Base-by-base conservation (phyloP, 192 early-diverging fungal species). In the Funneliformis geosporum region DNA sequence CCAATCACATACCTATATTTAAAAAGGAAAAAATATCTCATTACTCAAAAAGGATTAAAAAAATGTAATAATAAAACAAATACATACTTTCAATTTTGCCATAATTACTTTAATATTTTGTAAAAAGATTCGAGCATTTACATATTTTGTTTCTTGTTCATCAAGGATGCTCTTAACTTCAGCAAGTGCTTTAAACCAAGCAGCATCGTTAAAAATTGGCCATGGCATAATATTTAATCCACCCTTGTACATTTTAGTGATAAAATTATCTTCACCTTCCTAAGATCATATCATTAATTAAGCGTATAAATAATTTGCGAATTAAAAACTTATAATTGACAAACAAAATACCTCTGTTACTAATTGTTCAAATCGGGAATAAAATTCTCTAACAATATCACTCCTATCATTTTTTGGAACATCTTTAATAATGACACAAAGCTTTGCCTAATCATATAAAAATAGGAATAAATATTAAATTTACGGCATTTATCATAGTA, bases 341-440 rank as follows among this genome's bases (percentile, higher is more conserved):
- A 55, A 43, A 8, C 11, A 76, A 55, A n/a, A n/a, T 44, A 44
- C 43, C 43, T 44, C 4, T 44, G 43, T 0, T 9, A 44, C 2
- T 44, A 44, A 4, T 44, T 44, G 43, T 0, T 44, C 43, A 44
- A 44, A 4, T 3, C 0, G 7, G 0, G 3, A 44, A 9, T 44
- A 10, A 44, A 44, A 44, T 0, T 44, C 43, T 44, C 43, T 44
- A 44, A 2, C 10, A 44, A 44, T 44, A 44, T 4, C 2, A 44
- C 62, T 39, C 5, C 33, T 10, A 64, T 76, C 74, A 10, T 46
- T 16, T 40, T 38, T 11, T 60, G 74, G 46, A 16, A 76, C 74
- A 61, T 76, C 74, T 39, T 76, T 76, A 44, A 76, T 76, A n/a
- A 76, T 76, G 28, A 76, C 62, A 62, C 74, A 70, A n/a, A 73